Evolutionary conservation across 805 yeast genomes (phyloP), one percentile per base, ranked within the genome.

Genomic region (Cephaloascus albidus): DNA sequence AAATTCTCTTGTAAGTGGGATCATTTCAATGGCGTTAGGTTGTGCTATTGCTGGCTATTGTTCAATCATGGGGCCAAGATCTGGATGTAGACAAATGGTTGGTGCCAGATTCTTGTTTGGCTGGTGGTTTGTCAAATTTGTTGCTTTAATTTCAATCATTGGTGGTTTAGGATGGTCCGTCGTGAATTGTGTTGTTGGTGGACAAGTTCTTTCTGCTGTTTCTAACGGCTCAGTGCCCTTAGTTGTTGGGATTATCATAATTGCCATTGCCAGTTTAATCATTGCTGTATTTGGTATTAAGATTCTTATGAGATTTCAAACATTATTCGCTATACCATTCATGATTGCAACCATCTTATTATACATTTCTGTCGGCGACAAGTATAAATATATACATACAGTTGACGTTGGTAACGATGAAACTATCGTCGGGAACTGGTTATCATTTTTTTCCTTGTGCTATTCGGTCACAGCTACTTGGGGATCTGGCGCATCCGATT

Each of bases 121-220:
- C 1, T 81, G 89, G 78, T 83, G 82, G 81, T 76, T 80, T 47
- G 88, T 87, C 32, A 81, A 83, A 55, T 63, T 85, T 40, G 83
- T 85, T 36, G 79, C 86, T 4, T 56, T 87, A 33, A 74, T 83
- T 31, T 74, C 85, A 35, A 76, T 84, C 42, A 57, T 84, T 34
- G 94, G 95, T 37, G 81, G 82, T 14, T 55, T 85, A 49, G 96
- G 96, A n/a, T 87, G 96, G 96, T 76, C 90, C n/a, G 80, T 87
- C 28, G 88, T 86, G n/a, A 86, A 85, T 54, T 75, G 84, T 48
- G 93, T 86, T 37, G 79, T 85, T 41, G 95, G 95, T 31, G 96
- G 96, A 16, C 88, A 87, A 58, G 81, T 87, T 43, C 58, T 87
- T 36, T 68, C 76, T 6, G 72, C 82, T 33, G 64, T 87, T 17